A percentile compares a stretch with the other conserved stretches of the same genome.
phyloP scores from a whole-genome alignment of 345 rosid genomes.

The Eucalyptus albens region DNA sequence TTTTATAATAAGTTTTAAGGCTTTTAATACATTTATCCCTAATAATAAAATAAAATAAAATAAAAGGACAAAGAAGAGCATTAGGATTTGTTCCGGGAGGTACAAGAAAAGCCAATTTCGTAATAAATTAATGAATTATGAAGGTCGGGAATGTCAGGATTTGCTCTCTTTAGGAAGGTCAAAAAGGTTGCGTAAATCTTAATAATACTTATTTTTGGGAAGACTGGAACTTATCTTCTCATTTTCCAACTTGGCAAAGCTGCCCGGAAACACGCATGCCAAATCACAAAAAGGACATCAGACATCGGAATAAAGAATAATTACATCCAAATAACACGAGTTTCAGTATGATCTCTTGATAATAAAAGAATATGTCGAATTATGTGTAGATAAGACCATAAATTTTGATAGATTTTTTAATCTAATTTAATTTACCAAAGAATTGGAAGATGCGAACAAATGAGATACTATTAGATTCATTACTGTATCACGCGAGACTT shows the following conservation, averaged over 20 bases:
- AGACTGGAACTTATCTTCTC: background rate
- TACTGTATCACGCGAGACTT: rapidly evolving
- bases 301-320: too few relatives aligned
- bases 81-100: background rate
- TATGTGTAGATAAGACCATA: background rate
- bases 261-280: background rate
- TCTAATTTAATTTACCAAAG: background rate
- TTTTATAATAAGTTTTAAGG: too few relatives aligned
- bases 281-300: background rate
- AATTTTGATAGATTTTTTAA: too few relatives aligned
- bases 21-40: too few relatives aligned
- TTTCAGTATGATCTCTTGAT: background rate
- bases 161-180: background rate
- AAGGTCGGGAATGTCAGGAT: background rate
- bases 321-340: background rate
- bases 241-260: background rate
- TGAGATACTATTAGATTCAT: background rate
- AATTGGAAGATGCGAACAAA: background rate
- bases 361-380: background rate
- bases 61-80: background rate
- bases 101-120: background rate
- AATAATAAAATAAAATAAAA: background rate
- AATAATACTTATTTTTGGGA: background rate
- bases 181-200: background rate
- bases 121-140: background rate